Evolutionary conservation across 1,284 basidiomycete species (phyloP).

Genomic region (Violaceomyces palustris): DNA sequence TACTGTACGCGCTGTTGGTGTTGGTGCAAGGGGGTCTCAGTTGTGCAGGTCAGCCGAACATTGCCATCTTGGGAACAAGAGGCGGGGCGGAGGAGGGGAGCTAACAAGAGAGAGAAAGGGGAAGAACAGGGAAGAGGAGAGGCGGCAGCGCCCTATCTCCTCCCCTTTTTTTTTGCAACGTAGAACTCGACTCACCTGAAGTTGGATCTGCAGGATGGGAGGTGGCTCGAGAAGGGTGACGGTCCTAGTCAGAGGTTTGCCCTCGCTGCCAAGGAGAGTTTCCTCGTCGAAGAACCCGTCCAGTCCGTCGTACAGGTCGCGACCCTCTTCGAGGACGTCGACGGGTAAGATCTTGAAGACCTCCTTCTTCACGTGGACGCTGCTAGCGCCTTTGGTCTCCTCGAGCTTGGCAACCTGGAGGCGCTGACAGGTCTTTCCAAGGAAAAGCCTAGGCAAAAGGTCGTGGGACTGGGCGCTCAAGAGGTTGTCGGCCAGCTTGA

Average conservation of each 20-base stretch:
- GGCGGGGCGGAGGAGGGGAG: too few relatives aligned
- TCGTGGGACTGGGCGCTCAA: constrained; percentile 2
- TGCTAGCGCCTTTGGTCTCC: constrained; percentile 5
- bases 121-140: too few relatives aligned
- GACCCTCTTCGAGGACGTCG: constrained; percentile 76
- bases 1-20: constrained; percentile 99
- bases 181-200: too few relatives aligned
- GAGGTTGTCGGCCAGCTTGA: not conserved
- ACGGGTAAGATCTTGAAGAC: constrained; percentile 89
- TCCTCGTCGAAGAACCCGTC: constrained; percentile 85
- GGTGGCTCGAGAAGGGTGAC: constrained; percentile 81
- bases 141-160: too few relatives aligned
- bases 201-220: constrained; percentile 86
- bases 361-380: constrained; percentile 75
- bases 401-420: constrained; percentile 13
- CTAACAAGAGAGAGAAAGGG: too few relatives aligned
- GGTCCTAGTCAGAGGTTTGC: constrained; percentile 78
- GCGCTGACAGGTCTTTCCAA: constrained; percentile 39
- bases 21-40: too few relatives aligned
- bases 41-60: not conserved
- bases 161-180: too few relatives aligned
- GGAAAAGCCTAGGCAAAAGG: constrained; percentile 31
- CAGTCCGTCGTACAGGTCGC: constrained; percentile 88
- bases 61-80: not conserved
- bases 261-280: constrained; percentile 71